Evolutionary conservation across 768 basidiomycete genomes (phyloP), one percentile per base, ranked within the genome.

Genomic region (Cystobasidium tubakii): DNA sequence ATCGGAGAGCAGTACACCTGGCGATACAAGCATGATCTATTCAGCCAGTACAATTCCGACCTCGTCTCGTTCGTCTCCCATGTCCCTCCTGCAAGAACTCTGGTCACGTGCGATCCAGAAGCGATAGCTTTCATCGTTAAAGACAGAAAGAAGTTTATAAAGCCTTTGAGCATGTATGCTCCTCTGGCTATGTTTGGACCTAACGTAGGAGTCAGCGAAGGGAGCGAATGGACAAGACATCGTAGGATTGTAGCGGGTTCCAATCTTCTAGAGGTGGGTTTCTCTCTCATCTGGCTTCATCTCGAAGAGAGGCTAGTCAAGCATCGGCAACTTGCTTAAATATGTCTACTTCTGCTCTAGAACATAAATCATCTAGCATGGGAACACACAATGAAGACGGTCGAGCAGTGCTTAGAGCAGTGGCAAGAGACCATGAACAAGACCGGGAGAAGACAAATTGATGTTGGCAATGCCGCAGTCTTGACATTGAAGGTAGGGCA

Each of bases 181-280:
- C 82, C 19, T 23, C 79, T 89, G 21, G 73, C 80, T 0, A 82
- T 86, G 71, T 89, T 85, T 77, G 88, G 88, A 6, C 77, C 78
- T 6, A 90, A 89, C 75, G 86, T 89, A 54, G 84, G 89, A n/a
- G 84, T 83, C 1, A 85, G 86, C 0, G 88, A 89, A 76, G 86
- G 85, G 25, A 85, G 86, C 1, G 83, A 86, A 73, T 89, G 88
- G 88, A 87, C 87, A 79, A 84, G 84, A 34, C 87, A 87, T 75
- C 81, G 87, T 1, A 87, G 86, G 78, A 84, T 89, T 50, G 81
- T 85, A 21, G 86, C 74, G 4, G 39, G 67, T 3, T 67, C 74
- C 7, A 75, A 54, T 64, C 57, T 75, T 17, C 54, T 67, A 1
- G 74, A 75, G 72, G 72, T 73, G 31, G 34, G 29, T 12, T 9